phyloP scores from a whole-genome alignment of 2,329 filamentous ascomycete species.

The Cordyceps pruinosa region DNA sequence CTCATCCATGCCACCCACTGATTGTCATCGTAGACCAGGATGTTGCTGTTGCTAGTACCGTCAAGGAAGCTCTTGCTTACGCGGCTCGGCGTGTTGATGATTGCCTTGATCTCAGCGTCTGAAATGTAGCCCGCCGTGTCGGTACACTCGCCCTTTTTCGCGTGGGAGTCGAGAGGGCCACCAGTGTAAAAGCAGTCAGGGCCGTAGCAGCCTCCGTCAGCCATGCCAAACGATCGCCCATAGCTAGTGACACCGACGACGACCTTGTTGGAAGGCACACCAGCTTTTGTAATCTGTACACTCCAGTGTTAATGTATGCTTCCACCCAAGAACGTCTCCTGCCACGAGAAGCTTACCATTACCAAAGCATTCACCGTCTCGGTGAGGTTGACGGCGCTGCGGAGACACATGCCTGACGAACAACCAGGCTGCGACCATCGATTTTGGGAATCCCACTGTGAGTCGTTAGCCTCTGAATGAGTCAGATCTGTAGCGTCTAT shows the following conservation, averaged over 20 bases:
- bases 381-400: slow-evolving; percentile 31
- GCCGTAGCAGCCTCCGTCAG: neutral
- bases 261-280: neutral
- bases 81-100: neutral
- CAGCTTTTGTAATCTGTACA: neutral
- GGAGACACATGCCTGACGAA: slow-evolving; percentile 22
- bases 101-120: neutral
- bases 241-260: neutral
- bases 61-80: slow-evolving; percentile 13
- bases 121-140: slow-evolving; percentile 1
- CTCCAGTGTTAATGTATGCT: neutral
- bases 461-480: neutral
- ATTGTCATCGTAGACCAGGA: slow-evolving; percentile 18
- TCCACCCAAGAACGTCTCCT: slow-evolving; percentile 18
- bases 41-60: slow-evolving; percentile 14
- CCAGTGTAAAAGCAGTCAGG: neutral
- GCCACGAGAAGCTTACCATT: slow-evolving; percentile 15
- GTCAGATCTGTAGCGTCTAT: neutral
- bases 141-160: neutral
- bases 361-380: slow-evolving; percentile 21
- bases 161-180: neutral
- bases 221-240: neutral
- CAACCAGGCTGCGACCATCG: slow-evolving; percentile 23
- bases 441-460: slow-evolving; percentile 16
- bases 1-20: slow-evolving; percentile 17